Evolutionary conservation across 179 eudicot species (phyloP), one percentile per base, ranked within the genome.

Genomic region (Beta corolliflora): DNA sequence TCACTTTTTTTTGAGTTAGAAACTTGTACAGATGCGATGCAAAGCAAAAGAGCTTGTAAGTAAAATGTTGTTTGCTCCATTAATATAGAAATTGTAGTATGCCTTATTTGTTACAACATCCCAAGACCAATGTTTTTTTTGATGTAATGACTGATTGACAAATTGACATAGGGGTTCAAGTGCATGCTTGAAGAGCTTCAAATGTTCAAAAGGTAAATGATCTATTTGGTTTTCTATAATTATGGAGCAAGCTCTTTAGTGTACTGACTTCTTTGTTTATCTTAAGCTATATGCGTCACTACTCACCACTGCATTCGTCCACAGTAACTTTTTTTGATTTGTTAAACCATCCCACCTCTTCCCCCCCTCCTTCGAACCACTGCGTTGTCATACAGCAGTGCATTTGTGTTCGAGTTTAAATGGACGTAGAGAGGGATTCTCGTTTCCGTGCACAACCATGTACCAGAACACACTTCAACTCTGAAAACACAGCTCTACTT

Each of bases 11-110:
- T 41, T n/a, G 7, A 48, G 18, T 81, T 82, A 84, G 87, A 75
- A 84, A 84, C 65, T 44, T 78, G 4, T 84, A 53, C 52, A 66
- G 84, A 73, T 73, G 72, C 80, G 36, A 77, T 60, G 79, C 81
- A 55, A 77, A 84, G 77, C 53, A 58, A 36, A 44, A 31, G 66
- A 60, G 53, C 82, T 74, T 76, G 87, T 84, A 81, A 84, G 87
- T 41, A 8, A 36, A 19, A 69, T 61, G 21, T 4, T 21, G 66
- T 61, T 21, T 21, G 3, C 48, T 52, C n/a, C 7, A 63, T 6
- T 19, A 23, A 36, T 7, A 8, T 54, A 31, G n/a, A 25, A 31
- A 61, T 16, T n/a, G 66, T 66, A 11, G 2, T 36, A 8, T 7
- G 11, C 55, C 41, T 56, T 53, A n/a, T n/a, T 48, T 55, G 41